Evolutionary conservation across 2,329 filamentous ascomycete species (phyloP).

Genomic region (Blastomyces parvus): DNA sequence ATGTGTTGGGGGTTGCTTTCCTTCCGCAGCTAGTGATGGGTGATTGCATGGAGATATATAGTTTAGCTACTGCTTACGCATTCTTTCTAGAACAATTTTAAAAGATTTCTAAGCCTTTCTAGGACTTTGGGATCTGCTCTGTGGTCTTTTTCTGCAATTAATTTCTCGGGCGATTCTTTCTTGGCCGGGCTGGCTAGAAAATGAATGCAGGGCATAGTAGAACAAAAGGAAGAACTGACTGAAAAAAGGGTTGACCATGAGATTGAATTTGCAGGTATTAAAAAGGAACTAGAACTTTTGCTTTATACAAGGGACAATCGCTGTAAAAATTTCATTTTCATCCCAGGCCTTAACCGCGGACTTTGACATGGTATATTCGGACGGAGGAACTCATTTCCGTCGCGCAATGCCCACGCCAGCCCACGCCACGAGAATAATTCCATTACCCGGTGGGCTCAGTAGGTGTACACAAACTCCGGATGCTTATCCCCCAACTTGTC

Average conservation of each 20-base stretch:
- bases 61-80: too few species aligned
- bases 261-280: background rate
- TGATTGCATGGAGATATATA: too few species aligned
- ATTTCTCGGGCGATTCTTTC: too few species aligned
- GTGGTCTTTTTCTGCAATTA: too few species aligned
- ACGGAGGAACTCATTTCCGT: background rate
- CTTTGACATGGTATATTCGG: background rate
- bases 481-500: slow-evolving; percentile 7
- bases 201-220: background rate
- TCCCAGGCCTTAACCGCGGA: background rate
- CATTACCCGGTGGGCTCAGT: background rate
- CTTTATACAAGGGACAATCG: background rate
- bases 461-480: slow-evolving; percentile 8
- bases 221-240: background rate
- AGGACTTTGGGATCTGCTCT: too few species aligned
- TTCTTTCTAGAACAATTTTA: too few species aligned
- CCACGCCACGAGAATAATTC: background rate
- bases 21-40: too few species aligned
- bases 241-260: background rate
- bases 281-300: background rate
- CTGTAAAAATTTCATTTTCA: background rate
- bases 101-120: too few species aligned
- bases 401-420: background rate
- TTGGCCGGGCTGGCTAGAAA: background rate
- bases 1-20: too few species aligned